phyloP scores from a whole-genome alignment of 345 rosid species.

The Excoecaria agallocha region DNA sequence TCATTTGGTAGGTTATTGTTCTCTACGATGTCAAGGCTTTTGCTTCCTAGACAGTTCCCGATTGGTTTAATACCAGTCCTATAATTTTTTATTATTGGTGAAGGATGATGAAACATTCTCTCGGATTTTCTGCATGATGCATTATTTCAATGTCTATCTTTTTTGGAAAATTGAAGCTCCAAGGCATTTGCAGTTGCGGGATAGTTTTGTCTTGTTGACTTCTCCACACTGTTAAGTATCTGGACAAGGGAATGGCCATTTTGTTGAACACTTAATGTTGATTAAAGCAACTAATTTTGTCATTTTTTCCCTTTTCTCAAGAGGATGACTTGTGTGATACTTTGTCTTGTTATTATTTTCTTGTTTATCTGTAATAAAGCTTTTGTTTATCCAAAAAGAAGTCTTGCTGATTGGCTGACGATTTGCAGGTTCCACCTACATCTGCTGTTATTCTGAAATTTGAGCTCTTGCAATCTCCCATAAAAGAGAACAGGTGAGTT shows the following conservation, averaged over 20 bases:
- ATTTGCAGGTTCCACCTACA: conserved; percentile 57
- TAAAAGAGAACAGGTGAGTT: conserved; percentile 51
- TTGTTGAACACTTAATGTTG: background rate
- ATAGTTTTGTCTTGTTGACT: background rate
- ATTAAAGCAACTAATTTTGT: background rate
- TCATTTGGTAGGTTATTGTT: too few species aligned
- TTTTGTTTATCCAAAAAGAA: background rate
- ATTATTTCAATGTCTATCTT: too few species aligned
- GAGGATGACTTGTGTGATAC: background rate
- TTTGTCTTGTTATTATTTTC: background rate
- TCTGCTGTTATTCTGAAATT: conserved; percentile 83
- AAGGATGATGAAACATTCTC: too few species aligned
- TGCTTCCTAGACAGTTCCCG: too few species aligned
- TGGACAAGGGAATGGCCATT: background rate
- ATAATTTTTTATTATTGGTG: too few species aligned
- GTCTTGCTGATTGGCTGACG: conserved; percentile 7
- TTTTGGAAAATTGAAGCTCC: background rate
- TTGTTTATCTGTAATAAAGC: background rate
- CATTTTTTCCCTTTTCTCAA: background rate
- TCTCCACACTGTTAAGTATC: background rate
- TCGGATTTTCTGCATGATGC: too few species aligned
- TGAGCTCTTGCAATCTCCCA: conserved; percentile 84
- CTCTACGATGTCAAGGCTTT: too few species aligned
- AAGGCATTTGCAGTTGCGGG: background rate
- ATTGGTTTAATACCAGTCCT: too few species aligned